Conservation (phyloP, 2,329 filamentous ascomycete species). For the Trichophyton equinum region DNA sequence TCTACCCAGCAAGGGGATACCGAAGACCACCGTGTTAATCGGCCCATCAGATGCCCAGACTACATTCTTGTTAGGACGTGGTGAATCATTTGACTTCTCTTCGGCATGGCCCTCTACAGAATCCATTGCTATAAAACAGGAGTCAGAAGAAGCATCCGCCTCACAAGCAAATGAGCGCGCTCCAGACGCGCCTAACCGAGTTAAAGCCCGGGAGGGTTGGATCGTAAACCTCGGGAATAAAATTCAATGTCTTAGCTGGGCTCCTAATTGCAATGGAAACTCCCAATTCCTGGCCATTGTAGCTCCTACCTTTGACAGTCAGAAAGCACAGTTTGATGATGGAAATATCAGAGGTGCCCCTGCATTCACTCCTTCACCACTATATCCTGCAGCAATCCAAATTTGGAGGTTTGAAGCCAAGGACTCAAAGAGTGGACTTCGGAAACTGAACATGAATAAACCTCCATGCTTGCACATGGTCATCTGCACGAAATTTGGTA, state of each 20-base stretch:
- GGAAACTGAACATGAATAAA: slow-evolving; percentile 31
- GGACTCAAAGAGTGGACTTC: slow-evolving; percentile 16
- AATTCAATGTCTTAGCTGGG: slow-evolving; percentile 39
- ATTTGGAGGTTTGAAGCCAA: slow-evolving; percentile 44
- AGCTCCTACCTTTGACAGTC: slow-evolving; percentile 27
- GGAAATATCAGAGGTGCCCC: slow-evolving; percentile 28
- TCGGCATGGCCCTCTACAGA: slow-evolving; percentile 29
- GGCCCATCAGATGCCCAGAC: slow-evolving; percentile 38
- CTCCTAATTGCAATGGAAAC: slow-evolving; percentile 31
- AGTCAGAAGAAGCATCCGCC: slow-evolving; percentile 9
- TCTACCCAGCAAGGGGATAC: slow-evolving; percentile 23
- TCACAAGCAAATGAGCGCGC: not conserved
- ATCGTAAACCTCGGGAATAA: slow-evolving; percentile 44
- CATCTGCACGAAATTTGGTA: slow-evolving; percentile 47
- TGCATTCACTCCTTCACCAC: slow-evolving; percentile 39
- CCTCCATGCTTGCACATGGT: slow-evolving; percentile 38
- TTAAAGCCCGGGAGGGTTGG: slow-evolving; percentile 36
- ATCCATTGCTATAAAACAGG: slow-evolving; percentile 7
- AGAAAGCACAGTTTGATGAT: slow-evolving; percentile 23
- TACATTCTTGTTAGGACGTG: slow-evolving; percentile 30
- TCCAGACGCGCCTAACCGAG: slow-evolving; percentile 9
- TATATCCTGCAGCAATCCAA: slow-evolving; percentile 42
- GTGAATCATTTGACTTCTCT: slow-evolving; percentile 34
- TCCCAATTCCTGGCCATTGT: slow-evolving; percentile 46
- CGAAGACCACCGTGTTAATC: slow-evolving; percentile 37